A percentile compares a stretch with the other conserved stretches of the same genome.
Evolutionary conservation across 129 eudicot species (phyloP).

Genomic region (Lactuca saligna): DNA sequence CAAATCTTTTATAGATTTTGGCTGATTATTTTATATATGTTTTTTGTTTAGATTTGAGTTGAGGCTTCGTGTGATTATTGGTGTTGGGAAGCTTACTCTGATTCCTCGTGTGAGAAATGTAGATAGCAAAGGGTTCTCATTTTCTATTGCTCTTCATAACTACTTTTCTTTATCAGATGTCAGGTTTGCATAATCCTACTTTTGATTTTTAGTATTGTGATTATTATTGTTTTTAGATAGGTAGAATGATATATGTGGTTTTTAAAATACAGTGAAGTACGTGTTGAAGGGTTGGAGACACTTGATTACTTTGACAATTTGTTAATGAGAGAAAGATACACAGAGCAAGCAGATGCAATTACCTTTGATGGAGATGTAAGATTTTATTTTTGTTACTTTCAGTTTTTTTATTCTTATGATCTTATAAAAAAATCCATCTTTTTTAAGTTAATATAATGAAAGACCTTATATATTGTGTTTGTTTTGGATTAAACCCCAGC

Average conservation of each 20-base stretch:
- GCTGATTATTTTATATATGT: slow-evolving; percentile 13
- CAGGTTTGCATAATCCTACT: slow-evolving; percentile 53
- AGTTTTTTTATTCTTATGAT: no score
- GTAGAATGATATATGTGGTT: background rate
- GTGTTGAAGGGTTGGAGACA: slow-evolving; percentile 97
- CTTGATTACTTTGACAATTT: slow-evolving; percentile 87
- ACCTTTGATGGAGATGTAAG: slow-evolving; percentile 93
- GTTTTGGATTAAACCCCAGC: no score
- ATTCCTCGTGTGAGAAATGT: slow-evolving; percentile 85
- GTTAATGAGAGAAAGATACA: slow-evolving; percentile 56
- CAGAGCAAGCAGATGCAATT: slow-evolving; percentile 98
- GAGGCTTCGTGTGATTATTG: slow-evolving; percentile 60
- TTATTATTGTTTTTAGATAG: no score
- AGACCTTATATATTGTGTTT: no score
- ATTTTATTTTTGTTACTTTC: background rate
- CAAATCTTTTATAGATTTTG: background rate
- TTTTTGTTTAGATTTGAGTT: slow-evolving; percentile 72
- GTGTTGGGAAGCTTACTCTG: slow-evolving; percentile 63
- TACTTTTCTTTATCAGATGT: slow-evolving; percentile 90
- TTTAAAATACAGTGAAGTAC: slow-evolving; percentile 84
- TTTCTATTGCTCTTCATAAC: slow-evolving; percentile 75
- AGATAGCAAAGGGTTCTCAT: slow-evolving; percentile 76
- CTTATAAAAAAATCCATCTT: no score
- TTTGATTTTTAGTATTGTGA: slow-evolving; percentile 1
- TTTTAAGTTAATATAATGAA: no score